These are phyloP conservation scores for Cadophora luteo-olivacea DNA, from an alignment of 2,329 filamentous ascomycete genomes.

Conservation along the genomic window DNA sequence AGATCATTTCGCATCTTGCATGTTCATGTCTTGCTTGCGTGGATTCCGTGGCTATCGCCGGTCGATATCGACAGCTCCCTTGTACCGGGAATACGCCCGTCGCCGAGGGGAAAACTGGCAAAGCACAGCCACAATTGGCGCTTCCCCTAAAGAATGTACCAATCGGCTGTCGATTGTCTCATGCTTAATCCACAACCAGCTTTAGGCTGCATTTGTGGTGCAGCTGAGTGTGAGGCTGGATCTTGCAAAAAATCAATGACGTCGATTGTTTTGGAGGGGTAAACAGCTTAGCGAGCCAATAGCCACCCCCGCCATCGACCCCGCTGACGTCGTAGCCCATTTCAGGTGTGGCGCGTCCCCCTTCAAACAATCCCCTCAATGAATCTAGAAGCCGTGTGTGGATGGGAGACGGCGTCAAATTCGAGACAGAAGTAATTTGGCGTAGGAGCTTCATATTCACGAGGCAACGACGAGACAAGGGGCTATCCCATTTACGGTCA, in stretches of 20 bases:
- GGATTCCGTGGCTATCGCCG: too few relatives aligned
- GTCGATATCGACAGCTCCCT: neutral
- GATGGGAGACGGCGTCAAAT: neutral
- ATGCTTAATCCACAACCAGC: conserved; percentile 1
- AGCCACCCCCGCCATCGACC: neutral
- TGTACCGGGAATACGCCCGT: neutral
- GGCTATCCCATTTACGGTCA: neutral
- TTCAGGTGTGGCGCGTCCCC: neutral
- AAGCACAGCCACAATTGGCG: neutral
- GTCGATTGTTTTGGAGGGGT: conserved; percentile 27
- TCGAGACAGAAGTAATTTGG: neutral
- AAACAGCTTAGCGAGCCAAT: conserved; percentile 29
- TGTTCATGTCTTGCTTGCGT: neutral
- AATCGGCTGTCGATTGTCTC: neutral
- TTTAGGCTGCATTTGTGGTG: conserved; percentile 1
- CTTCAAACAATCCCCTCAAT: conserved; percentile 4
- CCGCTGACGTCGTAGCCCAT: conserved; percentile 32
- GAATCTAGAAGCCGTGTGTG: conserved; percentile 3
- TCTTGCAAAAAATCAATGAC: conserved; percentile 23
- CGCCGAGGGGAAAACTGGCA: neutral
- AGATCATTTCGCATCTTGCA: conserved; percentile 8
- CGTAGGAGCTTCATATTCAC: neutral
- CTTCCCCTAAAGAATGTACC: neutral
- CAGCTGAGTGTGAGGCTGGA: conserved; percentile 11
- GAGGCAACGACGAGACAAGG: neutral